Conservation (phyloP, 495 filamentous ascomycete species). For the Barbatosphaeria neglecta region DNA sequence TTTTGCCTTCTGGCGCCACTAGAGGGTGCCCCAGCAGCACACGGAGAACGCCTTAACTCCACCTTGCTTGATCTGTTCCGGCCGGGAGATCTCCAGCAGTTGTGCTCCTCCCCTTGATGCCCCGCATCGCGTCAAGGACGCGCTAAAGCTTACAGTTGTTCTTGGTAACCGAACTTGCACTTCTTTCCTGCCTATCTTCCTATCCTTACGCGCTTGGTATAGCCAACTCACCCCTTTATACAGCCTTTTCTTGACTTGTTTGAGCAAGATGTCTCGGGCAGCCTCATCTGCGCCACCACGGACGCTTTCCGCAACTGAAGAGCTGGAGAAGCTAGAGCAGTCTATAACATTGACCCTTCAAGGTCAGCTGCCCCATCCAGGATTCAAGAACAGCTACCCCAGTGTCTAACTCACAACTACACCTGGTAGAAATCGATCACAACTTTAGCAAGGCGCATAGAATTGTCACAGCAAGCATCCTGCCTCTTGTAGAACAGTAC, state of each 20-base stretch:
- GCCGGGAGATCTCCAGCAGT: not conserved
- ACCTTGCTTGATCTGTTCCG: too few relatives aligned
- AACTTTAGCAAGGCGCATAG: constrained; percentile 96
- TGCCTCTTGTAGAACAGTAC: constrained; percentile 94
- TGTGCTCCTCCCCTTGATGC: not conserved
- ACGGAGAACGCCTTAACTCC: too few relatives aligned
- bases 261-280: constrained; percentile 33
- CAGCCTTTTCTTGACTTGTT: too few relatives aligned
- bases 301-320: constrained; percentile 75
- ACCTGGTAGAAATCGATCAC: constrained; percentile 92
- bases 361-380: constrained; percentile 46
- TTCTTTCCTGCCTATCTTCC: not conserved
- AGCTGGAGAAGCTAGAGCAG: constrained; percentile 92
- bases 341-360: constrained; percentile 93
- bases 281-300: constrained; percentile 43
- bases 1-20: too few relatives aligned
- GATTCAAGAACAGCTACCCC: too few relatives aligned
- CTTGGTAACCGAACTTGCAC: not conserved
- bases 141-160: too few relatives aligned
- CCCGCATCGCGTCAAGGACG: constrained; percentile 1
- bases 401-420: too few relatives aligned
- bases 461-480: constrained; percentile 86
- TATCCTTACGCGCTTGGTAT: too few relatives aligned
- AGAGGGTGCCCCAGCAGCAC: too few relatives aligned
- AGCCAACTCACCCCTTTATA: too few relatives aligned